Conservation (phyloP, 2,329 filamentous ascomycete species). For the Ophiostoma himal-ulmi region DNA sequence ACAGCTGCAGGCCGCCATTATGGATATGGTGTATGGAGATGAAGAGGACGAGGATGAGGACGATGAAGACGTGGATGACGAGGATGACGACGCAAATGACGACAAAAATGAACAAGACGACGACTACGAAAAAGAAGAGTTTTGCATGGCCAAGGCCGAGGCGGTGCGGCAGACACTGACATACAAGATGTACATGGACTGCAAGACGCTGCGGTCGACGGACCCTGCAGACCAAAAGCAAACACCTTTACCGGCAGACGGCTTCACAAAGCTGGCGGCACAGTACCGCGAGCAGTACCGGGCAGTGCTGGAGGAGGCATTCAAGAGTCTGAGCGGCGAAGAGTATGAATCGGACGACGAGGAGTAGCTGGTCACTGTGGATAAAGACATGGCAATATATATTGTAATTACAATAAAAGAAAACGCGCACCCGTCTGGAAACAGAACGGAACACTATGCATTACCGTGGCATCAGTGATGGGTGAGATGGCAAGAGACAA, state of each 20-base stretch:
- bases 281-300: constrained; percentile 47
- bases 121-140: constrained; percentile 20
- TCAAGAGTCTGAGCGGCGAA: constrained; percentile 23
- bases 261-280: constrained; percentile 39
- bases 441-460: too few relatives aligned
- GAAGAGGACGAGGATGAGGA: constrained; percentile 23
- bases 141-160: constrained; percentile 36
- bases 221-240: constrained; percentile 31
- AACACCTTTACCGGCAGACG: background rate
- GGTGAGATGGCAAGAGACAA: too few relatives aligned
- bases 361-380: background rate
- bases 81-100: background rate
- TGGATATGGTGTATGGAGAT: constrained; percentile 30
- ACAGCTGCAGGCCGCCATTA: constrained; percentile 18
- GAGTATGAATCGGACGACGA: constrained; percentile 7
- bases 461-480: too few relatives aligned
- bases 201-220: constrained; percentile 41
- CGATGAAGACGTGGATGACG: constrained; percentile 28
- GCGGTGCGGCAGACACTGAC: constrained; percentile 35
- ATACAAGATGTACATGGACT: constrained; percentile 37
- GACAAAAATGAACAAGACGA: constrained; percentile 23
- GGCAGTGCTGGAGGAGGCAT: constrained; percentile 41
- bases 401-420: too few relatives aligned
- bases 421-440: too few relatives aligned
- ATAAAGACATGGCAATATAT: too few relatives aligned